Evolutionary conservation across 371 early-diverging fungal species (phyloP), one percentile per base, ranked within the genome.

Genomic region (Saksenaea vasiformis): DNA sequence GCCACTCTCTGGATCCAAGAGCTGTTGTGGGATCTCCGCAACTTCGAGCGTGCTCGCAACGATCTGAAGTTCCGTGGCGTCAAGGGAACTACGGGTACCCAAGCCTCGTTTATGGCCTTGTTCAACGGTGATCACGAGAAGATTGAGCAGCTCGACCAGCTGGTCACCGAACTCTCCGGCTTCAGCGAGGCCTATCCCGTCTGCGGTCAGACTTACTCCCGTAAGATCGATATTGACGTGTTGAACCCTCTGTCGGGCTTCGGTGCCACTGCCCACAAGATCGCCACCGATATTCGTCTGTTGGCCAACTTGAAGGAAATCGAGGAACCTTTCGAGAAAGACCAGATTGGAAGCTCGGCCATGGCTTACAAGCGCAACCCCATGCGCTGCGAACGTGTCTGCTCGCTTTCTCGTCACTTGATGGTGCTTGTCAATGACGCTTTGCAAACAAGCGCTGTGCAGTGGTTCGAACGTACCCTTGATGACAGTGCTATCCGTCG

Each of bases 321-420:
- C 54, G 98, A 98, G 80, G 99, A 98, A 75, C 99, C 98, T 24
- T 98, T 98, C 65, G 97, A 98, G 79, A 95, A 93, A 85, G 96
- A 97, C 77, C 99, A 98, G 82, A 98, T 98, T 62, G 98, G 98
- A 13, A 91, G 92, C 38, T 95, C 96, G 36, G 99, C 99, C 58
- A 98, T 98, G 99, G 98, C 99, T 60, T 98, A 98, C 85, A 98
- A 98, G 91, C 93, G 98, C 71, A 98, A 98, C 86, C 99, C 99
- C 36, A 98, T 98, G 98, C 91, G 97, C 54, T 93, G 91, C 70
- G 99, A 98, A 73, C 94, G 99, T 69, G 92, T 95, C 36, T 97
- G 98, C 85, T 90, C 95, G 35, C 87, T 98, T 58, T 79, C 96
- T n/a, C 93, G 98, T 60, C 98, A 98, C 74, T 83, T 98, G 66